Conservation (phyloP, 495 filamentous ascomycete species). For the Podospora bellae-mahoneyi region DNA sequence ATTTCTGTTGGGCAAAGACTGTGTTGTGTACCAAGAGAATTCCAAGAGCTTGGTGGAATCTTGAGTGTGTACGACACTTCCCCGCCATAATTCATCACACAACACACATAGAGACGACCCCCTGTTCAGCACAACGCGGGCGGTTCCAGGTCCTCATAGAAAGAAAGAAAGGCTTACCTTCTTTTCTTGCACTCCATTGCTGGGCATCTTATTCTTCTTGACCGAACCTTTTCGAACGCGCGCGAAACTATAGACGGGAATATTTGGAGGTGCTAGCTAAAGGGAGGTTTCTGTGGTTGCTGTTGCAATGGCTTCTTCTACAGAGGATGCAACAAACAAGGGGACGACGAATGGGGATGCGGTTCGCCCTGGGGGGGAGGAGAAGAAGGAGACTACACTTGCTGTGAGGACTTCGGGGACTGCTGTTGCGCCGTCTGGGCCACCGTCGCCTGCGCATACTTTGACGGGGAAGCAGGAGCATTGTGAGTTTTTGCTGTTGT, state of each 20-base stretch:
- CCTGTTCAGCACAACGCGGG: neutral
- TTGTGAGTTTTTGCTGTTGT: slow-evolving; percentile 54
- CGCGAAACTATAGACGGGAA: neutral
- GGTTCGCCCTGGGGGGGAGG: slow-evolving; percentile 11
- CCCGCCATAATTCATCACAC: neutral
- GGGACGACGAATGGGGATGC: slow-evolving; percentile 13
- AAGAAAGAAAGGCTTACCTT: neutral
- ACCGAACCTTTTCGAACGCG: neutral
- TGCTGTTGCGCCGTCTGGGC: neutral
- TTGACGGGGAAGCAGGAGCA: slow-evolving; percentile 98
- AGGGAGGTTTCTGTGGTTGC: neutral
- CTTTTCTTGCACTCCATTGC: neutral
- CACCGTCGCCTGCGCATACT: slow-evolving; percentile 31
- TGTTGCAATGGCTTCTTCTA: slow-evolving; percentile 10
- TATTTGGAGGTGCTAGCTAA: no score
- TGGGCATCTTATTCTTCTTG: neutral
- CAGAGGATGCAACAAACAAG: neutral
- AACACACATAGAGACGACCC: neutral
- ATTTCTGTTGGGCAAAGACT: neutral
- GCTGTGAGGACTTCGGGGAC: neutral
- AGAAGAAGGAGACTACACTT: neutral
- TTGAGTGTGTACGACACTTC: neutral
- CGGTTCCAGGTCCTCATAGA: neutral
- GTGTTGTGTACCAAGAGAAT: neutral
- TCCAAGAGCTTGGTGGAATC: neutral